Percentiles rank a stretch among this genome's conserved stretches.
These are phyloP conservation scores for Lipomyces yamadae DNA, from an alignment of 805 yeast genomes.

Conservation along the genomic window DNA sequence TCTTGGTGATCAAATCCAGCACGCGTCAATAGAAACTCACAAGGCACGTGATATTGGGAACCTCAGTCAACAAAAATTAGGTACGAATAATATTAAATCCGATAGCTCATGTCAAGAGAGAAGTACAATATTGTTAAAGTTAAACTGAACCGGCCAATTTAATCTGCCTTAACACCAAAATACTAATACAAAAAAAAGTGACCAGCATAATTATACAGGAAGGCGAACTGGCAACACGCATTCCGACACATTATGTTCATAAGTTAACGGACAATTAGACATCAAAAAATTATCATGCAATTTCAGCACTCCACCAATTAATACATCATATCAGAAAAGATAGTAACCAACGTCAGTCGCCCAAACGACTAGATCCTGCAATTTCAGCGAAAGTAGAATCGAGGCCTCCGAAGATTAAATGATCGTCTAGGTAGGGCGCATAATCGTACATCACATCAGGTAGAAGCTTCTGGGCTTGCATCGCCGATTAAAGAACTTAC, in stretches of 20 bases:
- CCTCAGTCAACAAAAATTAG: too few species aligned
- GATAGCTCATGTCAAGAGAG: too few species aligned
- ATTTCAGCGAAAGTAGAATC: background rate
- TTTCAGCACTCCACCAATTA: background rate
- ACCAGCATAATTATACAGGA: background rate
- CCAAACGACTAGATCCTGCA: background rate
- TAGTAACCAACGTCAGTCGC: background rate
- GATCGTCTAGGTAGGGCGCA: background rate
- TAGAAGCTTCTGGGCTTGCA: constrained; percentile 24
- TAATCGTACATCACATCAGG: background rate
- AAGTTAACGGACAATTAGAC: too few species aligned
- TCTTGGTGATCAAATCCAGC: background rate
- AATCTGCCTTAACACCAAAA: background rate
- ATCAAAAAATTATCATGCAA: too few species aligned
- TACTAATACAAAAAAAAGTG: background rate
- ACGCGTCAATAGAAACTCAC: background rate
- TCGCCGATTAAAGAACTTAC: constrained; percentile 21
- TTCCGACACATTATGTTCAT: too few species aligned
- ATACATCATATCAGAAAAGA: background rate
- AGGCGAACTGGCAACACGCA: too few species aligned
- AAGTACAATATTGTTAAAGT: background rate
- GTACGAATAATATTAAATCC: too few species aligned
- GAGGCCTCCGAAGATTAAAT: background rate
- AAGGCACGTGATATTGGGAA: background rate
- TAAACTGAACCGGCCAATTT: constrained; percentile 1